Base-by-base conservation (phyloP, 208 protist genomes). In the Trichomonas gallinae region DNA sequence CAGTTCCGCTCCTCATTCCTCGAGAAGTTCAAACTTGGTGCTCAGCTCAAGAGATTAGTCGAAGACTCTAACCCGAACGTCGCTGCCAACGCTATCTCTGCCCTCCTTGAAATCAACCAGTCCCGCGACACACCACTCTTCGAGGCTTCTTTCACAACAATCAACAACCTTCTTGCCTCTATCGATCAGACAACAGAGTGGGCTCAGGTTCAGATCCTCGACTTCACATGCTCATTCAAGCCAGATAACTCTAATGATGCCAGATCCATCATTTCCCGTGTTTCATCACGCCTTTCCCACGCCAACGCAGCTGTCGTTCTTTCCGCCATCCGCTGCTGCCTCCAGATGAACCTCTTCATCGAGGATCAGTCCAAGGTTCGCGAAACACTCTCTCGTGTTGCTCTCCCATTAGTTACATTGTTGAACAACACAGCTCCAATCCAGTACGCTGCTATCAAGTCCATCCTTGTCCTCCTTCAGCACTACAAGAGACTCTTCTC, bases 401-500 rank as follows among this genome's bases (percentile, higher is more conserved):
- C 44, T 96, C 98, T 99, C 83, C 98, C 99, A 42, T 99, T 99
- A 2, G 98, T 99, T 6, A 97, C 98, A 23, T 98, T 97, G 42
- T 96, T 98, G 0, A 97, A 98, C 44, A 98, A 98, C 0, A 96
- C 81, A n/a, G 98, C 99, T 97, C 98, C 99, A 89, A 98, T 99
- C 48, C 99, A 99, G 97, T 99, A 99, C 97, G 98, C 99, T 11
- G 98, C 99, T 48, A 98, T 99, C 49, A 98, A 99, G 96, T 99
- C 99, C 97, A 99, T 99, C 97, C 98, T 99, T 97, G 98, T 99
- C 9, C 98, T 99, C 89, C 97, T 99, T 10, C 99, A 99, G 89
- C 98, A 98, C 98, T 96, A 98, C 98, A n/a, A 26, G 6, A 3
- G 51, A 31, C 63, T 96, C 26, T 38, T 96, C 8, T 81, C 46